These are phyloP conservation scores for Mortierella alpina DNA, from an alignment of 192 early-diverging fungal species.

Conservation along the genomic window DNA sequence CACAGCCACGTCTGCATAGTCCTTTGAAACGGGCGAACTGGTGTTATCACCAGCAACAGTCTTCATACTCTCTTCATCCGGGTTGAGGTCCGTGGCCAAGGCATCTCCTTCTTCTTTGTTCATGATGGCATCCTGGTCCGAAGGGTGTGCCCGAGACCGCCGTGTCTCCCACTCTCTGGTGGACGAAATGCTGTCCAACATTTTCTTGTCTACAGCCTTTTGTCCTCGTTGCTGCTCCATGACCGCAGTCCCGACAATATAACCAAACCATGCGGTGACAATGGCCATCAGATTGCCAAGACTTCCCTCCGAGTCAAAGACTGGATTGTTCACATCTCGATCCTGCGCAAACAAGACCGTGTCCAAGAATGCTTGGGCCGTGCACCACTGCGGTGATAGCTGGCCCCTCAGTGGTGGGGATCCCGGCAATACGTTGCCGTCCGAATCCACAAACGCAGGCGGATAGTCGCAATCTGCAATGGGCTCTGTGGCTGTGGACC, in stretches of 20 bases:
- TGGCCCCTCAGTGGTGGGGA: not conserved
- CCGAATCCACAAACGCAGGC: not conserved
- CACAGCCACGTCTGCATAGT: no score
- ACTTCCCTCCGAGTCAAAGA: constrained; percentile 63
- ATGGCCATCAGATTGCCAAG: constrained; percentile 59
- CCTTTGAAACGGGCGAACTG: no score
- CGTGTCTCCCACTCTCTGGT: no score
- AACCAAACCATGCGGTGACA: constrained; percentile 59
- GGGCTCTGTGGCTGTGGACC: constrained; percentile 31
- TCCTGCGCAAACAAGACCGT: constrained; percentile 29
- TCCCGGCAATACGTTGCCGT: not conserved
- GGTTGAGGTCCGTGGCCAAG: no score
- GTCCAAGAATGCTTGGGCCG: constrained; percentile 60
- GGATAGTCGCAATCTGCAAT: constrained; percentile 9
- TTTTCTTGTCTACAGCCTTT: not conserved
- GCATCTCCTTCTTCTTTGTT: not conserved
- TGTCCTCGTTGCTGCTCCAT: constrained; percentile 18
- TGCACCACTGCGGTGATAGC: constrained; percentile 55
- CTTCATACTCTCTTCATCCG: no score
- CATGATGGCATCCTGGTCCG: no score
- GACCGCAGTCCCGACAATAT: constrained; percentile 47
- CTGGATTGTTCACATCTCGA: constrained; percentile 38
- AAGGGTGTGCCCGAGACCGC: no score
- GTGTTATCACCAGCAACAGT: no score
- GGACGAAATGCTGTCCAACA: not conserved